These are phyloP conservation scores for Trichoderma atroviride DNA, from an alignment of 2,329 filamentous ascomycete species.

Conservation along the genomic window DNA sequence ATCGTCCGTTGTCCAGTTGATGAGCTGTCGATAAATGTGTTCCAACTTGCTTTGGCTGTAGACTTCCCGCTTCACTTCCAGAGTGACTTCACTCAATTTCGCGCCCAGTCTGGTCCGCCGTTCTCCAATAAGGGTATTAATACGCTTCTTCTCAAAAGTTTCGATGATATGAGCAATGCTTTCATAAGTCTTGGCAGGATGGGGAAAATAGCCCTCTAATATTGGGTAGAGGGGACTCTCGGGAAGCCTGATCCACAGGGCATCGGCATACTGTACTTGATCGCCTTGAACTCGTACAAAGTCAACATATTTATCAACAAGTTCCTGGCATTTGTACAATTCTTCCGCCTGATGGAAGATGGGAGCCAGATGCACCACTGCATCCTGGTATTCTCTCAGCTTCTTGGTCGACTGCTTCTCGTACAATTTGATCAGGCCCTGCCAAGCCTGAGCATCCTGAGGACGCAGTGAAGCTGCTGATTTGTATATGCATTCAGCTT, in stretches of 20 bases:
- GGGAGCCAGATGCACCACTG: constrained; percentile 71
- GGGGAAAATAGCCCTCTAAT: constrained; percentile 80
- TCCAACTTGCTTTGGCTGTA: constrained; percentile 76
- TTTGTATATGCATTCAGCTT: constrained; percentile 76
- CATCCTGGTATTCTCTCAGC: constrained; percentile 73
- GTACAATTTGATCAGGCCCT: constrained; percentile 83
- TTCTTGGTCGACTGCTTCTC: constrained; percentile 73
- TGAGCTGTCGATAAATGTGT: constrained; percentile 76
- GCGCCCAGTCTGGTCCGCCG: constrained; percentile 85
- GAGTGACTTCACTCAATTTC: constrained; percentile 77
- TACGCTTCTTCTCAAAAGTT: constrained; percentile 81
- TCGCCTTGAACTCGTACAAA: constrained; percentile 70
- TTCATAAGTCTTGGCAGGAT: constrained; percentile 79
- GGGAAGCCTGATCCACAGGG: constrained; percentile 76
- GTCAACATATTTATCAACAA: constrained; percentile 77
- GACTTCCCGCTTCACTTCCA: constrained; percentile 86
- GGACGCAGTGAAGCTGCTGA: constrained; percentile 72
- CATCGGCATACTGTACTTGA: constrained; percentile 71
- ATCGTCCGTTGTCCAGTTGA: constrained; percentile 90
- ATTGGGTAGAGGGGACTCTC: constrained; percentile 77
- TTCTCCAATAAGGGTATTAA: constrained; percentile 88
- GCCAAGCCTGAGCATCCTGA: constrained; percentile 82
- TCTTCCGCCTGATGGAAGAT: constrained; percentile 71
- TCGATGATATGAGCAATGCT: constrained; percentile 83
- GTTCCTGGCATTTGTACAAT: constrained; percentile 64